phyloP scores from a whole-genome alignment of 495 filamentous ascomycete species.

The Glutinoglossum americanum region DNA sequence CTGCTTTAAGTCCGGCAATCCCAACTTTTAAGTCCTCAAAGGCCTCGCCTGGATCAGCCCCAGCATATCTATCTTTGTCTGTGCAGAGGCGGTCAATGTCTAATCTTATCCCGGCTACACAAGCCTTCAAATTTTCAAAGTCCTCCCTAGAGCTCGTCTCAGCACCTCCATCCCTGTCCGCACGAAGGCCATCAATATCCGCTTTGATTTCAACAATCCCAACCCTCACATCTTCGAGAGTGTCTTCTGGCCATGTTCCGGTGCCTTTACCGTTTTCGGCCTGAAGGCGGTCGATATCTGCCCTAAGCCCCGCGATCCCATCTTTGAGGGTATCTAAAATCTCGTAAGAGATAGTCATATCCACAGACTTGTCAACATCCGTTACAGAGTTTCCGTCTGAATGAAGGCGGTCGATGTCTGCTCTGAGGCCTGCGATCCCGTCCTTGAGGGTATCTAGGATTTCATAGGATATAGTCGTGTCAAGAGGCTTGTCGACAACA shows the following conservation, averaged over 20 bases:
- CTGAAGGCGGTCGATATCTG: constrained; percentile 56
- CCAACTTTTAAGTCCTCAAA: neutral
- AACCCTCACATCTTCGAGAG: constrained; percentile 55
- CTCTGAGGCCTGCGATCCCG: constrained; percentile 46
- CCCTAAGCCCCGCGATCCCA: constrained; percentile 46
- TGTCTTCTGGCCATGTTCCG: neutral
- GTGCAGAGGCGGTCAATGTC: neutral
- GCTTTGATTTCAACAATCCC: constrained; percentile 48
- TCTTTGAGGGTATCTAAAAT: constrained; percentile 69
- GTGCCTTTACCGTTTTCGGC: constrained; percentile 9
- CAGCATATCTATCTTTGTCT: constrained; percentile 14
- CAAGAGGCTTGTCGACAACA: constrained; percentile 52
- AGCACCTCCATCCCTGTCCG: constrained; percentile 7
- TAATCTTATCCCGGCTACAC: neutral
- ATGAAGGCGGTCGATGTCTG: constrained; percentile 57
- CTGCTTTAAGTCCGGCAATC: neutral
- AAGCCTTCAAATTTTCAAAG: neutral
- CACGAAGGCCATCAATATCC: constrained; percentile 55
- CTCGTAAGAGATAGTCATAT: constrained; percentile 61
- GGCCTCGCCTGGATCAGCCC: constrained; percentile 18
- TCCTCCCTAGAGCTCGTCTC: neutral
- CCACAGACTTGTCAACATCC: constrained; percentile 53
- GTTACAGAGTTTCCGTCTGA: constrained; percentile 35
- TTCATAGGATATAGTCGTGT: constrained; percentile 61
- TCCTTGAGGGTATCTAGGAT: constrained; percentile 70